Base-by-base conservation (phyloP, 2,329 filamentous ascomycete species). In the Clonostachys chloroleuca region DNA sequence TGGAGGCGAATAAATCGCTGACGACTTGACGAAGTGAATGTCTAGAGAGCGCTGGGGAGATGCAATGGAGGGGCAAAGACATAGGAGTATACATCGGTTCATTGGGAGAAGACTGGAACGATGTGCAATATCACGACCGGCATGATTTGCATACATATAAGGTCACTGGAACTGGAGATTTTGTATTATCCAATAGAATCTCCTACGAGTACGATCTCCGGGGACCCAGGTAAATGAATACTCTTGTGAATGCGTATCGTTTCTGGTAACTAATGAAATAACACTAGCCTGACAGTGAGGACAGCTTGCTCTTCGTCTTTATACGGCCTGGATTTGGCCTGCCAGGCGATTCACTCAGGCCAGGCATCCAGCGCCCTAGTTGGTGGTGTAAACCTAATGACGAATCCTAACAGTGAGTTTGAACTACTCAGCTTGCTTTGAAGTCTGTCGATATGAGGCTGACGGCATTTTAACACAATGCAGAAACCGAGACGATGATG, bases 341-440 rank as follows among this genome's bases (percentile, higher is more conserved):
- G 44, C 14, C 37, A 40, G 10, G 47, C 47, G 12, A 10, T 49
- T 12, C 34, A 40, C 9, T n/a, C 8, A 12, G 47, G 47, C 8
- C 30, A 49, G 6, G 40, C 42, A n/a, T 16, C n/a, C 3, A 16
- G 17, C 16, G 47, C 47, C 34, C 13, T 49, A 14, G 40, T 49
- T 12, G 44, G 12, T 14, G 47, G 47, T n/a, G 33, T 40, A 4
- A 40, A 40, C 34, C 9, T 48, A 4, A 45, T 48, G 14, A 20
- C 45, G 12, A 18, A 33, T 5, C 47, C 47, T 5, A 4, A 30
- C 2, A 35, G 10, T 18, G 2, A 7, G 18, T 45, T 13, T 17
- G n/a, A n/a, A 36, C 37, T 20, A 9, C 18, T 49, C 8, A 7
- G 66, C 52, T 77, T 80, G 68, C 52, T 77, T 80, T 68, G 74